A percentile compares a stretch with the other conserved stretches of the same genome.
Evolutionary conservation across 345 rosid genomes (phyloP).

Genomic region (Euphorbia pulcherrima): DNA sequence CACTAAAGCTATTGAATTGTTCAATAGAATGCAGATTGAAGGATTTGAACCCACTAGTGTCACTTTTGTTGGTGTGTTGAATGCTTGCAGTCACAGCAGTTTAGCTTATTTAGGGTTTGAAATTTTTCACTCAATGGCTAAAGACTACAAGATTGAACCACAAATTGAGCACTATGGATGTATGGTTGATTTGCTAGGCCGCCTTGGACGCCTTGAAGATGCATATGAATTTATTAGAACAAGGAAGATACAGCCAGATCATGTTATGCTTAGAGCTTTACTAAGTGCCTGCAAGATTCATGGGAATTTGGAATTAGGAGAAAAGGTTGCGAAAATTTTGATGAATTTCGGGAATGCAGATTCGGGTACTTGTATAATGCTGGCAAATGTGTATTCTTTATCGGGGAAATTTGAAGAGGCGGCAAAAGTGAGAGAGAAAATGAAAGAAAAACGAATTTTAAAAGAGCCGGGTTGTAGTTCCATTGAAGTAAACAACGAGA

Average conservation of each 20-base stretch:
- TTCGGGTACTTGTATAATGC: constrained; percentile 50
- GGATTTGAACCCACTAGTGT: constrained; percentile 43
- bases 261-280: constrained; percentile 55
- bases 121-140: constrained; percentile 47
- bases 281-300: constrained; percentile 61
- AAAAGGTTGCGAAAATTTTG: constrained; percentile 39
- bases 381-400: constrained; percentile 52
- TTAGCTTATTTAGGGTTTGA: constrained; percentile 48
- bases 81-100: constrained; percentile 71
- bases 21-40: constrained; percentile 38
- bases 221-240: constrained; percentile 38
- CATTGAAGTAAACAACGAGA: constrained; percentile 46
- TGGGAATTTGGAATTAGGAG: constrained; percentile 48
- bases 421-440: constrained; percentile 41
- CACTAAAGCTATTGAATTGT: constrained; percentile 43
- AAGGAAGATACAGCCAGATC: constrained; percentile 50
- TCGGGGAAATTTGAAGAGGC: constrained; percentile 59
- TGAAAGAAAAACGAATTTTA: constrained; percentile 49
- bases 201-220: constrained; percentile 44
- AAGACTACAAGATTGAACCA: constrained; percentile 43
- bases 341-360: constrained; percentile 37
- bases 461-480: constrained; percentile 73
- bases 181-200: constrained; percentile 62
- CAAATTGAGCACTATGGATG: constrained; percentile 65
- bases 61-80: constrained; percentile 53